These are phyloP conservation scores for Solanum piurae DNA, from an alignment of 257 asterid species.

Conservation along the genomic window DNA sequence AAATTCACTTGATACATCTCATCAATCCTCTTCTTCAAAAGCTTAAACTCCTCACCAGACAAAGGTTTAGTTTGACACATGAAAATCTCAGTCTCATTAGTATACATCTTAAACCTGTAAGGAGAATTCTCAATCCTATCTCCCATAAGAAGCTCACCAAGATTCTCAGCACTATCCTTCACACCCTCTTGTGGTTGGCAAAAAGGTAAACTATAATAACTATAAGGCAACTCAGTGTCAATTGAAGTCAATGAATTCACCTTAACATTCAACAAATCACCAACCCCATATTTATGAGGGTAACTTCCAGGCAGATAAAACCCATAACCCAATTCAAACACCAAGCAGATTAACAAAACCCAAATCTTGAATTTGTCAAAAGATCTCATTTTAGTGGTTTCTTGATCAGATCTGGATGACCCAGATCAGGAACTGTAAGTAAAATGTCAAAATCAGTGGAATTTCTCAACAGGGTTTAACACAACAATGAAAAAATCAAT, in stretches of 20 bases:
- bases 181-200: constrained; percentile 65
- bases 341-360: constrained; percentile 34
- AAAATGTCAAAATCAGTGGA: constrained; percentile 10
- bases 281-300: constrained; percentile 67
- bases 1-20: constrained; percentile 87
- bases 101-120: constrained; percentile 66
- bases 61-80: constrained; percentile 65
- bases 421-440: constrained; percentile 36
- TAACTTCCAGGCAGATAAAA: constrained; percentile 91
- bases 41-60: constrained; percentile 57
- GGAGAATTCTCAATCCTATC: constrained; percentile 92
- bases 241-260: constrained; percentile 85
- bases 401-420: constrained; percentile 36
- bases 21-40: constrained; percentile 73
- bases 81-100: constrained; percentile 59
- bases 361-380: constrained; percentile 45
- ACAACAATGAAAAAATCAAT: background rate
- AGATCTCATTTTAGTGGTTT: constrained; percentile 42
- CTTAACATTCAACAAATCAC: constrained; percentile 64
- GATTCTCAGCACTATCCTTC: constrained; percentile 82
- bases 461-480: background rate
- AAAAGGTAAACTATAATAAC: constrained; percentile 80
- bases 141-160: constrained; percentile 93
- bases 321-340: constrained; percentile 42
- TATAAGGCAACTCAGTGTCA: constrained; percentile 74